These are phyloP conservation scores for Discostella stelligera DNA, from an alignment of 352 stramenopile genomes.

Conservation along the genomic window DNA sequence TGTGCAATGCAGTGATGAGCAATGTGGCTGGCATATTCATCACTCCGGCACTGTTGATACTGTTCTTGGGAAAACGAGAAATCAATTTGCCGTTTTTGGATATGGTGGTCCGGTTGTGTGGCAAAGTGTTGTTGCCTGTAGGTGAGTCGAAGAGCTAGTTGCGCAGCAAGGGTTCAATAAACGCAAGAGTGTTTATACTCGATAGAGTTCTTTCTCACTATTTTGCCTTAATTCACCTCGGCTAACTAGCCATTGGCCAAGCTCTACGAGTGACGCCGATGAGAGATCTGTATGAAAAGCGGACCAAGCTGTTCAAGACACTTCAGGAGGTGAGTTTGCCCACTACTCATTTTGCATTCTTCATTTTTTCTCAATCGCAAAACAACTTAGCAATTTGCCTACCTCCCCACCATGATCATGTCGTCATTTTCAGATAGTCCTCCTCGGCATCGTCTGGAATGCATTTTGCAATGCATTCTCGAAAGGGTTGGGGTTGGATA, in stretches of 20 bases:
- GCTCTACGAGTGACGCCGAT: conserved; percentile 52
- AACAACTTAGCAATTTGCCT: neutral
- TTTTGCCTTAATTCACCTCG: neutral
- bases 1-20: conserved; percentile 80
- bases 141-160: conserved; percentile 4
- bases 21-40: conserved; percentile 77
- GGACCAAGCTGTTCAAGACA: conserved; percentile 69
- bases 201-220: neutral
- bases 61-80: conserved; percentile 66
- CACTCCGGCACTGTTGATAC: conserved; percentile 70
- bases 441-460: conserved; percentile 83
- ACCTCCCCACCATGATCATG: neutral
- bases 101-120: conserved; percentile 71
- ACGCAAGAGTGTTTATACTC: neutral
- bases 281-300: conserved; percentile 61
- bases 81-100: conserved; percentile 75
- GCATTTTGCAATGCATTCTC: conserved; percentile 81
- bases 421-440: conserved; percentile 49
- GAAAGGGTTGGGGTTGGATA: conserved; percentile 58
- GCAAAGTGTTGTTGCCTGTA: conserved; percentile 77
- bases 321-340: conserved; percentile 62
- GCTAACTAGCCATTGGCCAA: conserved; percentile 64
- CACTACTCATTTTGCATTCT: neutral
- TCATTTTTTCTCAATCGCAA: neutral
- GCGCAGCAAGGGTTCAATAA: neutral